These are phyloP conservation scores for Tarenaya hassleriana DNA, from an alignment of 345 rosid genomes.

Conservation along the genomic window DNA sequence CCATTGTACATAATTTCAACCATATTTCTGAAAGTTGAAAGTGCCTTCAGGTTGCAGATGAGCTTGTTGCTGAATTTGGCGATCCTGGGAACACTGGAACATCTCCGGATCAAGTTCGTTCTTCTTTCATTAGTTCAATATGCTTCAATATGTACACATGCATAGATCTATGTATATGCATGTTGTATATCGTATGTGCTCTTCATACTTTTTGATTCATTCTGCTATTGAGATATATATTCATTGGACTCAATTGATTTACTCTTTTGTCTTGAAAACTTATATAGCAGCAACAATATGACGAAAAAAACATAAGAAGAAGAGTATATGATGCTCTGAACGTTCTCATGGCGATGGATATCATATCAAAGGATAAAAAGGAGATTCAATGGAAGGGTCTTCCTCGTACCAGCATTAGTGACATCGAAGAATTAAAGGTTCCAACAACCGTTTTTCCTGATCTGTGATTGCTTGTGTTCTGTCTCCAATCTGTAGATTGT, in stretches of 20 bases:
- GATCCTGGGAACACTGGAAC: slow-evolving; percentile 65
- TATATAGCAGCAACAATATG: slow-evolving; percentile 78
- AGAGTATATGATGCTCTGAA: slow-evolving; percentile 98
- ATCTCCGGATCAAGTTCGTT: slow-evolving; percentile 83
- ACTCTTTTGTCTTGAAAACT: slow-evolving; percentile 6
- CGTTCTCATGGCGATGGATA: slow-evolving; percentile 99
- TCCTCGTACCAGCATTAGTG: slow-evolving; percentile 86
- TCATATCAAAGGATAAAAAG: slow-evolving; percentile 92
- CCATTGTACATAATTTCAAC: slow-evolving; percentile 11
- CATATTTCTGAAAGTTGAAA: slow-evolving; percentile 31
- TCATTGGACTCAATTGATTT: slow-evolving; percentile 2
- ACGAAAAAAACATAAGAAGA: slow-evolving; percentile 94
- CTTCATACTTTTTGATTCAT: no score
- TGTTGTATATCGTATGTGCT: neutral
- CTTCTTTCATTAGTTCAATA: neutral
- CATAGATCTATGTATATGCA: neutral
- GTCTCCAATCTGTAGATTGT: slow-evolving; percentile 7
- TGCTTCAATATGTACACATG: slow-evolving; percentile 1
- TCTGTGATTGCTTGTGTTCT: slow-evolving; percentile 1
- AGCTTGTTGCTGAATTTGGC: slow-evolving; percentile 96
- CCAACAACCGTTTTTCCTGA: slow-evolving; percentile 10
- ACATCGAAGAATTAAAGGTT: slow-evolving; percentile 95
- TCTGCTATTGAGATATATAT: no score
- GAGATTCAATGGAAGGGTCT: slow-evolving; percentile 99
- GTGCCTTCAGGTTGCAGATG: slow-evolving; percentile 89